A percentile compares a stretch with the other conserved stretches of the same genome.
Conservation (phyloP, 164 flowering plant genomes). For the Tinospora cordifolia region DNA sequence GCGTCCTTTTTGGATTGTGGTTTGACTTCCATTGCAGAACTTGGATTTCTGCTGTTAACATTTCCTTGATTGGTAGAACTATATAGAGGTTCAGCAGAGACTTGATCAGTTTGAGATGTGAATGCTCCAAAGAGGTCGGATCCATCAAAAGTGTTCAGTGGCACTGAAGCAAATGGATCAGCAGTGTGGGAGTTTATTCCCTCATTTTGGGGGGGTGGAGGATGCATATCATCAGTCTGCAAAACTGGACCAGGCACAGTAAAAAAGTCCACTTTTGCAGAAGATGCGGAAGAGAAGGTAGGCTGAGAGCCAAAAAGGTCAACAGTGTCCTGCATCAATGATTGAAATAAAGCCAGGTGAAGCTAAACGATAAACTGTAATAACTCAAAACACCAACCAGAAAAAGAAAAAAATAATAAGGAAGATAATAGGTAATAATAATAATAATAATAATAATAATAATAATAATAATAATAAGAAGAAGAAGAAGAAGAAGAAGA, state of each 20-base stretch:
- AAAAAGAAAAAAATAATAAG: not conserved
- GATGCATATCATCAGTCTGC: slow-evolving; percentile 37
- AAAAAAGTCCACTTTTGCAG: slow-evolving; percentile 65
- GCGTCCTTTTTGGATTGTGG: slow-evolving; percentile 48
- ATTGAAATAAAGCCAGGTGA: not conserved
- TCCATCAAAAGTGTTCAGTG: slow-evolving; percentile 66
- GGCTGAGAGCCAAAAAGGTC: slow-evolving; percentile 76
- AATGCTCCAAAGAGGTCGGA: slow-evolving; percentile 67
- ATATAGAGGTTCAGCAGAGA: slow-evolving; percentile 28
- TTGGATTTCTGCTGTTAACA: slow-evolving; percentile 21
- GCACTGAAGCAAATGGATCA: slow-evolving; percentile 90
- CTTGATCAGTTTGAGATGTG: slow-evolving; percentile 46
- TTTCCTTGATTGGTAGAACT: slow-evolving; percentile 23
- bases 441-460: no score
- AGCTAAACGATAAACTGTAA: not conserved
- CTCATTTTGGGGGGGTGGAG: slow-evolving; percentile 33
- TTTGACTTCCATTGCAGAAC: slow-evolving; percentile 27
- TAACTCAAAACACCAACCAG: not conserved
- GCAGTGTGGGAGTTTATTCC: slow-evolving; percentile 20
- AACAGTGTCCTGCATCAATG: slow-evolving; percentile 37
- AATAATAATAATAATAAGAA: no score
- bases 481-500: no score
- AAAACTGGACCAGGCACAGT: slow-evolving; percentile 40
- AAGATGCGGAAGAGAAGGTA: slow-evolving; percentile 39
- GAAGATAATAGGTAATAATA: no score